These are phyloP conservation scores for Wallacemonas sp. DNA, from an alignment of 208 protist species.

Conservation along the genomic window DNA sequence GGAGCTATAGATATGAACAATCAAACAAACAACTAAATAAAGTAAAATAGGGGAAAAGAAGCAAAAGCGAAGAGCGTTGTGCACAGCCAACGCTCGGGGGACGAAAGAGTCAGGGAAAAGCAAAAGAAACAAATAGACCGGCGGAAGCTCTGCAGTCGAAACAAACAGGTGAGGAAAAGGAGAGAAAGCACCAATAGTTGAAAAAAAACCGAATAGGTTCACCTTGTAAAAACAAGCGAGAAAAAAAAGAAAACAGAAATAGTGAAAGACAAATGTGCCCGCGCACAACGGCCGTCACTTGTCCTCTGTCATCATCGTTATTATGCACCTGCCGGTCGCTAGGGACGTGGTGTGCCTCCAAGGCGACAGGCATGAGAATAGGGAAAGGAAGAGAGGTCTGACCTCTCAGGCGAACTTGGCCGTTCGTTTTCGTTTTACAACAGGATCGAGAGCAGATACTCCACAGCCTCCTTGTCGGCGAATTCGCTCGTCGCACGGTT, in stretches of 20 bases:
- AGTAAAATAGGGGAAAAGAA: background rate
- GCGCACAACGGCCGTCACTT: too few species aligned
- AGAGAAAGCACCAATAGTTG: background rate
- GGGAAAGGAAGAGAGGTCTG: background rate
- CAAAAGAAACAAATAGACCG: slow-evolving; percentile 21
- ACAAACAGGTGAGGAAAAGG: slow-evolving; percentile 6
- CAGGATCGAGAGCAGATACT: slow-evolving; percentile 43
- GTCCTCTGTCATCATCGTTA: too few species aligned
- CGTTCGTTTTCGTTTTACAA: slow-evolving; percentile 41
- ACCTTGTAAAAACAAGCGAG: too few species aligned
- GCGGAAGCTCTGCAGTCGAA: too few species aligned
- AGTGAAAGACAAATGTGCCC: too few species aligned
- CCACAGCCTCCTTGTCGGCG: slow-evolving; percentile 54
- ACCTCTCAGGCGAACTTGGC: slow-evolving; percentile 25
- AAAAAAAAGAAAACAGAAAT: background rate
- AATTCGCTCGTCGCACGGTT: slow-evolving; percentile 60
- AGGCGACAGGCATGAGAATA: background rate
- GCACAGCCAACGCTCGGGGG: background rate
- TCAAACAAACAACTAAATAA: background rate
- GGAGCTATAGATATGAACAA: slow-evolving; percentile 4
- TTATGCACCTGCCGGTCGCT: too few species aligned
- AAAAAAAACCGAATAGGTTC: slow-evolving; percentile 16
- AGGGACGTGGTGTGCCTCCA: background rate
- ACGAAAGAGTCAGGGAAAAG: background rate
- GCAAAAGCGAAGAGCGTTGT: background rate